Evolutionary conservation across 2,329 filamentous ascomycete species (phyloP).

Genomic region (Pyrenochaeta sp.): DNA sequence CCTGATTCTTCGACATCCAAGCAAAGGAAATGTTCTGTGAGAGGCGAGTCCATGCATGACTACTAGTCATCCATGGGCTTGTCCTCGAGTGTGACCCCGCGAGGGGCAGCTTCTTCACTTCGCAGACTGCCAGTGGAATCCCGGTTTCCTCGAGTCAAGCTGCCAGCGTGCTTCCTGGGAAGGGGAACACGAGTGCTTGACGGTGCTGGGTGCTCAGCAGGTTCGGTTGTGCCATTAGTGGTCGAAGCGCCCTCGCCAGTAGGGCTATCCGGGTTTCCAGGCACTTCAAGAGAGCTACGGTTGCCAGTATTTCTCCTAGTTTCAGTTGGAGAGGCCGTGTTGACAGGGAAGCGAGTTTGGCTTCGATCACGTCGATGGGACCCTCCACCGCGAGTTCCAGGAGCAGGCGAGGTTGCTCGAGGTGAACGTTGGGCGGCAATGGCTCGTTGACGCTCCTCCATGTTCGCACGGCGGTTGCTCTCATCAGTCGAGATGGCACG

Average conservation of each 20-base stretch:
- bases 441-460: slow-evolving; percentile 90
- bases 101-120: slow-evolving; percentile 53
- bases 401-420: slow-evolving; percentile 76
- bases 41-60: slow-evolving; percentile 18
- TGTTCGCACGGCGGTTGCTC: slow-evolving; percentile 89
- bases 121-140: slow-evolving; percentile 51
- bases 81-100: slow-evolving; percentile 74
- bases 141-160: slow-evolving; percentile 44
- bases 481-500: slow-evolving; percentile 94
- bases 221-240: slow-evolving; percentile 49
- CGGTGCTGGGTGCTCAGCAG: slow-evolving; percentile 39
- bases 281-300: slow-evolving; percentile 80
- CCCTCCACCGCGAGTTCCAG: slow-evolving; percentile 55
- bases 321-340: slow-evolving; percentile 61
- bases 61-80: slow-evolving; percentile 77
- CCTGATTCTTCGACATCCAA: slow-evolving; percentile 5
- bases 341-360: slow-evolving; percentile 81
- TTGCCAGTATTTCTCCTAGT: slow-evolving; percentile 63
- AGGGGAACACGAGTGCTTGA: slow-evolving; percentile 45
- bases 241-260: slow-evolving; percentile 39
- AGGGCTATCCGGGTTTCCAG: slow-evolving; percentile 63
- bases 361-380: slow-evolving; percentile 76
- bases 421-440: slow-evolving; percentile 69
- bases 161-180: slow-evolving; percentile 44
- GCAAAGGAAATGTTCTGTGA: slow-evolving; percentile 6